phyloP scores from a whole-genome alignment of 129 eudicot species.

The Flaveria robusta region DNA sequence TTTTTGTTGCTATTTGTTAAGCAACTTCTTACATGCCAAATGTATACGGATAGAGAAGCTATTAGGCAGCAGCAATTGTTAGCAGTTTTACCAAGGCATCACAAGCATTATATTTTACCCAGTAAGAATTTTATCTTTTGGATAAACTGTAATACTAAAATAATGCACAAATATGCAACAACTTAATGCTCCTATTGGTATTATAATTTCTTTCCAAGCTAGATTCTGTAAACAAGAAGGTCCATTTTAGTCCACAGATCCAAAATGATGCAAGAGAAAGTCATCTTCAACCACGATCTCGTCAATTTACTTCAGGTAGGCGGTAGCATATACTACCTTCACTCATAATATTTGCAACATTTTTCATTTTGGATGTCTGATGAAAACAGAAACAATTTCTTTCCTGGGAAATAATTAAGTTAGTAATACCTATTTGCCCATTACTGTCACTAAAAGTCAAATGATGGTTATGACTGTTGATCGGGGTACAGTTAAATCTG shows the following conservation, averaged over 20 bases:
- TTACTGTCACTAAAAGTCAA: background rate
- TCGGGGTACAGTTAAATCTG: background rate
- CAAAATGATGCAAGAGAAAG: constrained; percentile 65
- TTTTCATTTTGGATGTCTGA: background rate
- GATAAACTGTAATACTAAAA: background rate
- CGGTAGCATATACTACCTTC: constrained; percentile 44
- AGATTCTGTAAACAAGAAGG: constrained; percentile 92
- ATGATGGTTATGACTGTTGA: background rate
- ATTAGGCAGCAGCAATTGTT: constrained; percentile 94
- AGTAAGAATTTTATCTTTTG: constrained; percentile 47
- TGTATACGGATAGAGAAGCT: constrained; percentile 87
- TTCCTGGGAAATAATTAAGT: constrained; percentile 7
- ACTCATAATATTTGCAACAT: background rate
- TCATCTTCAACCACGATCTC: constrained; percentile 59
- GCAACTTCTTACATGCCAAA: constrained; percentile 96
- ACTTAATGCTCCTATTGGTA: constrained; percentile 3
- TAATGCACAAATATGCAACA: background rate
- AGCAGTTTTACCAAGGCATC: constrained; percentile 91
- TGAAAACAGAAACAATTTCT: background rate
- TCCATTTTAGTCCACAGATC: constrained; percentile 79
- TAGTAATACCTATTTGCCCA: background rate
- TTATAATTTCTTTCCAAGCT: constrained; percentile 27
- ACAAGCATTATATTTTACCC: constrained; percentile 92
- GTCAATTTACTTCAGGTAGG: constrained; percentile 53
- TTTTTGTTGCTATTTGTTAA: constrained; percentile 30